Base-by-base conservation (phyloP, 768 basidiomycete genomes). In the Amanita molliuscula region DNA sequence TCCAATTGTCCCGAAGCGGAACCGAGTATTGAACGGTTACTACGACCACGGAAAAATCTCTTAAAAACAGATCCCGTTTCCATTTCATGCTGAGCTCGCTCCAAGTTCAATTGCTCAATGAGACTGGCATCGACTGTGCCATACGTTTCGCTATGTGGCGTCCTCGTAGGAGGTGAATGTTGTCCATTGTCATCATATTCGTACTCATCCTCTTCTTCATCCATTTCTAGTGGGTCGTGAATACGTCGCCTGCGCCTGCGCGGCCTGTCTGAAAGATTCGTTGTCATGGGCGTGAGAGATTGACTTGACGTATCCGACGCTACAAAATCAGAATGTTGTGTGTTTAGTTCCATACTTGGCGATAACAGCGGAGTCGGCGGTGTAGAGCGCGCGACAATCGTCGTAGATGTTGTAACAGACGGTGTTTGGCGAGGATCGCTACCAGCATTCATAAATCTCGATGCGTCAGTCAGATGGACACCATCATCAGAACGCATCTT, bases 91-190 rank as follows among this genome's bases (percentile, higher is more conserved):
- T 50, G 49, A 9, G 51, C 51, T 28, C 43, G 44, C 25, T 45
- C 45, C 20, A 38, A 8, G 29, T 46, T 36, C 13, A 47, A 34
- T 50, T 68, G 66, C 56, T 79, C 77, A 53, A 81, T 72, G 21
- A 66, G 67, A 43, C 69, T 74, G 0, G 78, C 71, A 54, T 82
- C 77, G 41, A 82, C 66, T 5, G 79, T 71, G 3, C 75, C 74
- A 53, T 80, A 84, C 2, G 78, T 73, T 62, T 84, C 82, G 23
- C 73, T 72, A 56, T 84, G 79, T 16, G 81, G 77, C 6, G 81
- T 82, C 23, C 78, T 75, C 16, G 68, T 56, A 11, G 73, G 72
- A 0, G 63, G 52, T 55, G 60, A 15, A 54, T 55, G 36, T 56
- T 58, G 25, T 58, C 59, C 29, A 57, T 43, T 28, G 21, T 68